Percentiles rank a stretch among this genome's conserved stretches.
Evolutionary conservation across 129 eudicot species (phyloP).

Genomic region (Smallanthus sonchifolius): DNA sequence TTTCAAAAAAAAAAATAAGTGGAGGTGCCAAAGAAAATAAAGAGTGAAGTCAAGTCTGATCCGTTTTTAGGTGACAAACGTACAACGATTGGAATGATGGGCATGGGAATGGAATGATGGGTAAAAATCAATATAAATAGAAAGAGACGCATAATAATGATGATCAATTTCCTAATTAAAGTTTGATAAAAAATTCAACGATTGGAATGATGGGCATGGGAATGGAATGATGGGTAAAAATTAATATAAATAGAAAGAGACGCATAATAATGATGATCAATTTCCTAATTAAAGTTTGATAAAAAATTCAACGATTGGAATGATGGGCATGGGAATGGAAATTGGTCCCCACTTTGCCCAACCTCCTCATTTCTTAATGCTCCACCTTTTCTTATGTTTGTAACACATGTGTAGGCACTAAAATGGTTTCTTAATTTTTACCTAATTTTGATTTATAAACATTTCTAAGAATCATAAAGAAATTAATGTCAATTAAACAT

Average conservation of each 20-base stretch:
- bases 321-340: conserved; percentile 4
- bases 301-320: not conserved
- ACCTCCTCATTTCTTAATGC: conserved; percentile 20
- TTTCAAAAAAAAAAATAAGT: too few relatives aligned
- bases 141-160: not conserved
- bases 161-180: not conserved
- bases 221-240: conserved; percentile 13
- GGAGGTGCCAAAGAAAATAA: not conserved
- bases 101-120: conserved; percentile 5
- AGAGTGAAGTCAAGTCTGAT: conserved; percentile 31
- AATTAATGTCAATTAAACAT: too few relatives aligned
- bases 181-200: not conserved
- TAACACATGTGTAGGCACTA: not conserved
- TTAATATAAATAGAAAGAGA: not conserved
- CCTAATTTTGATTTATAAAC: not conserved
- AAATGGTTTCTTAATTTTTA: not conserved
- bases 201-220: not conserved
- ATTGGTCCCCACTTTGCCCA: conserved; percentile 32
- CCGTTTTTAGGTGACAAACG: conserved; percentile 24
- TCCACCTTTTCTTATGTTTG: conserved; percentile 13
- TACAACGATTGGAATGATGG: not conserved
- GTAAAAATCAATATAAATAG: not conserved
- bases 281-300: not conserved
- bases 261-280: not conserved
- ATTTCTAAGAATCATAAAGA: not conserved